Conservation (phyloP, 1,139 yeast species). For the Geotrichum carabidarum region DNA sequence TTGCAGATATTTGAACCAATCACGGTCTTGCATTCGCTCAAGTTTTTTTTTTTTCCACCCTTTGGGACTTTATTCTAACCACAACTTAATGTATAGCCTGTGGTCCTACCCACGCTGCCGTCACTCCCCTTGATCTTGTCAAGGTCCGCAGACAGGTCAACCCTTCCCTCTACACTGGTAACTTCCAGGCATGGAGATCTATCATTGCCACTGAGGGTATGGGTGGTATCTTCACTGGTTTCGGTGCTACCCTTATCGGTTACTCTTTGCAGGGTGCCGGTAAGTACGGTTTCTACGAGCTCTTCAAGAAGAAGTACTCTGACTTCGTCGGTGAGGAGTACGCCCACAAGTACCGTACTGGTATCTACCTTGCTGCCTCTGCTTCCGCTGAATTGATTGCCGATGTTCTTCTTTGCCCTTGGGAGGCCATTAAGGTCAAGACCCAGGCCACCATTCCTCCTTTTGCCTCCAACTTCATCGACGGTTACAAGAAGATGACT, state of each 20-base stretch:
- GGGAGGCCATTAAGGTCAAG: conserved; percentile 76
- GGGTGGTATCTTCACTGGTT: conserved; percentile 62
- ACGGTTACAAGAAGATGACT: conserved; percentile 55
- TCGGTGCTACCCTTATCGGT: conserved; percentile 77
- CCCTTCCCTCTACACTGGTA: conserved; percentile 55
- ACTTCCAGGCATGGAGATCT: conserved; percentile 59
- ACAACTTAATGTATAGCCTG: conserved; percentile 86
- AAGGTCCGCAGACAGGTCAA: conserved; percentile 76
- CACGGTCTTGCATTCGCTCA: background rate
- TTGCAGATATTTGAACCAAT: background rate
- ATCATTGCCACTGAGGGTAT: conserved; percentile 60
- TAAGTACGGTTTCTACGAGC: conserved; percentile 79
- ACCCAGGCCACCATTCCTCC: conserved; percentile 78
- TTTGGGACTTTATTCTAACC: conserved; percentile 36
- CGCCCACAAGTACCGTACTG: conserved; percentile 56
- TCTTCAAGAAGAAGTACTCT: conserved; percentile 61
- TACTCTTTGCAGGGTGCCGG: conserved; percentile 85
- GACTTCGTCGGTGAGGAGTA: conserved; percentile 53
- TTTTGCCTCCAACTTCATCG: conserved; percentile 43
- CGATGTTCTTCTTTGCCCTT: conserved; percentile 74
- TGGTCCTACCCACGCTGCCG: conserved; percentile 78
- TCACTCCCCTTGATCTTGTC: conserved; percentile 73
- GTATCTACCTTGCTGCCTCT: conserved; percentile 64
- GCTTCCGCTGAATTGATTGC: conserved; percentile 83
- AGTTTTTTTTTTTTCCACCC: background rate